phyloP scores from a whole-genome alignment of 345 rosid species.

The Eucalyptus dawsonii region DNA sequence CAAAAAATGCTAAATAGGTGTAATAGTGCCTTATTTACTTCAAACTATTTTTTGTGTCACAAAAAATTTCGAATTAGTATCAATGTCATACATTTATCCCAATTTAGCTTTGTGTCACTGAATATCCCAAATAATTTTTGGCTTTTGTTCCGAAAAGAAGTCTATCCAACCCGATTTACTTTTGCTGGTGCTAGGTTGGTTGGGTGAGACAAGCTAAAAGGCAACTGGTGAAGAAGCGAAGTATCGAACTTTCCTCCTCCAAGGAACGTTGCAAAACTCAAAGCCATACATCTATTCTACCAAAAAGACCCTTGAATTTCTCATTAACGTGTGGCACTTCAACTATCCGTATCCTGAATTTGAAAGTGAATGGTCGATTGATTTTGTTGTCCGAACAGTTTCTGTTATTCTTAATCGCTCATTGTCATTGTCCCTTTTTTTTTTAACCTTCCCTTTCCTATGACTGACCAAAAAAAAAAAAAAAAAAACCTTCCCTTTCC shows the following conservation, averaged over 20 bases:
- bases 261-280: neutral
- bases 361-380: neutral
- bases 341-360: neutral
- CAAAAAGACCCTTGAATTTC: neutral
- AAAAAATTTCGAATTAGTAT: no score
- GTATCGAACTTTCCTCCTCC: neutral
- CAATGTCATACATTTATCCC: accelerated
- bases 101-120: no score
- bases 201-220: neutral
- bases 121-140: no score
- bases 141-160: no score
- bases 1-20: no score
- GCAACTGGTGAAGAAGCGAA: neutral
- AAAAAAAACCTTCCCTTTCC: no score
- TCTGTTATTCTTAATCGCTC: neutral
- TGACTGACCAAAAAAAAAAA: no score
- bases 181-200: neutral
- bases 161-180: neutral
- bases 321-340: neutral
- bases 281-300: neutral
- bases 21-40: neutral
- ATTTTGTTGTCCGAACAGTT: neutral
- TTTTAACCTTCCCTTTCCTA: no score
- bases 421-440: no score
- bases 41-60: no score